Conservation (phyloP, 768 basidiomycete genomes). For the Boletus huronensis region DNA sequence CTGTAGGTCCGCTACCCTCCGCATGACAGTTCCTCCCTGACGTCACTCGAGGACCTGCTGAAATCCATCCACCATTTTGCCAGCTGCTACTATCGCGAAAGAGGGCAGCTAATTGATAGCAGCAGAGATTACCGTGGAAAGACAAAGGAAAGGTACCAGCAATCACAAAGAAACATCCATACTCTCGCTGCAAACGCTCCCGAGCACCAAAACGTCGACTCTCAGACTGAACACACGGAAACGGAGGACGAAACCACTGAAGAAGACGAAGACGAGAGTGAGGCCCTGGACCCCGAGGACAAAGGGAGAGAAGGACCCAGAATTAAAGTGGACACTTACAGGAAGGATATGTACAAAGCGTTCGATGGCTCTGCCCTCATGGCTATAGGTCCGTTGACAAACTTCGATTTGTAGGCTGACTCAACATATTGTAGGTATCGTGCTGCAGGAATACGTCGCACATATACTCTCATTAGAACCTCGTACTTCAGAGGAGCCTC, state of each 20-base stretch:
- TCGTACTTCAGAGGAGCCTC: background rate
- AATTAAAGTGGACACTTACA: constrained; percentile 5
- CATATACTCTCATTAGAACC: constrained; percentile 19
- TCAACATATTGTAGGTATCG: constrained; percentile 46
- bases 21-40: constrained; percentile 7
- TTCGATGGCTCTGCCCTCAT: constrained; percentile 72
- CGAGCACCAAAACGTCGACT: background rate
- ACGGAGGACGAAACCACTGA: constrained; percentile 14
- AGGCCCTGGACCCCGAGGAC: constrained; percentile 8
- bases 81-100: constrained; percentile 56
- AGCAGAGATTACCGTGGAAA: constrained; percentile 44
- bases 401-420: background rate
- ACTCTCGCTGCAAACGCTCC: constrained; percentile 13
- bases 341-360: constrained; percentile 68
- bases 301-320: constrained; percentile 1
- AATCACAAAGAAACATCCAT: constrained; percentile 21
- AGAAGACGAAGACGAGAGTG: constrained; percentile 15
- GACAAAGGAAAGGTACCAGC: constrained; percentile 33
- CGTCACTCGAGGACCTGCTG: constrained; percentile 42
- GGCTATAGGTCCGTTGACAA: constrained; percentile 53
- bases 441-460: constrained; percentile 64
- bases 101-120: constrained; percentile 54
- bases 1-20: constrained; percentile 38
- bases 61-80: constrained; percentile 52
- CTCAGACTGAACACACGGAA: constrained; percentile 11